These are phyloP conservation scores for Echinochloa phyllopogon DNA, from an alignment of 176 grass and related monocot species.

Conservation along the genomic window DNA sequence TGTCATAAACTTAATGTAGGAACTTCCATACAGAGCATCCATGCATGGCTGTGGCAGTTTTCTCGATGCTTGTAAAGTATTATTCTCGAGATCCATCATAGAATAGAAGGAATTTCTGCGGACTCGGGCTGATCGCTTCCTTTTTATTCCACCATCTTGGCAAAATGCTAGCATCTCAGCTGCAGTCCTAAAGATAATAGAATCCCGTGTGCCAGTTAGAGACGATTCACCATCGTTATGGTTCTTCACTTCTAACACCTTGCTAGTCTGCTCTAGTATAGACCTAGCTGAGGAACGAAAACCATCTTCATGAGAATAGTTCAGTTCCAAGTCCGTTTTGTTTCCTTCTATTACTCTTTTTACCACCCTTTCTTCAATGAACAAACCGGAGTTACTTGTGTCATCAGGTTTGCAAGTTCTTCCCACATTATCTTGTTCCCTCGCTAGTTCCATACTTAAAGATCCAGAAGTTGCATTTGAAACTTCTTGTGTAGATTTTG, in stretches of 20 bases:
- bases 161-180: slow-evolving; percentile 49
- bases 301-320: slow-evolving; percentile 29
- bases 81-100: slow-evolving; percentile 33
- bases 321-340: slow-evolving; percentile 36
- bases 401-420: slow-evolving; percentile 11
- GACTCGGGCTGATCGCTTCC: slow-evolving; percentile 52
- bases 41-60: slow-evolving; percentile 43
- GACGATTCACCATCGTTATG: slow-evolving; percentile 26
- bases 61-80: slow-evolving; percentile 33
- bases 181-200: slow-evolving; percentile 42
- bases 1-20: slow-evolving; percentile 51
- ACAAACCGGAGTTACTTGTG: slow-evolving; percentile 4
- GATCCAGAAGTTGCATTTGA: slow-evolving; percentile 23
- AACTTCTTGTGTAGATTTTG: slow-evolving; percentile 28
- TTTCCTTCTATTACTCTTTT: slow-evolving; percentile 8
- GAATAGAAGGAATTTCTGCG: slow-evolving; percentile 45
- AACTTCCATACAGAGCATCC: slow-evolving; percentile 47
- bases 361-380: slow-evolving; percentile 21
- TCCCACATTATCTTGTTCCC: slow-evolving; percentile 39
- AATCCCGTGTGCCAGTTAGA: slow-evolving; percentile 13
- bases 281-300: slow-evolving; percentile 34
- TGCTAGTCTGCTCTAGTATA: slow-evolving; percentile 34
- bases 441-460: slow-evolving; percentile 35
- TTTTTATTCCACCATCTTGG: slow-evolving; percentile 51
- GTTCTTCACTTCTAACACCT: slow-evolving; percentile 27